Conservation (phyloP, 2,329 filamentous ascomycete genomes). For the Ophiostoma sp. region DNA sequence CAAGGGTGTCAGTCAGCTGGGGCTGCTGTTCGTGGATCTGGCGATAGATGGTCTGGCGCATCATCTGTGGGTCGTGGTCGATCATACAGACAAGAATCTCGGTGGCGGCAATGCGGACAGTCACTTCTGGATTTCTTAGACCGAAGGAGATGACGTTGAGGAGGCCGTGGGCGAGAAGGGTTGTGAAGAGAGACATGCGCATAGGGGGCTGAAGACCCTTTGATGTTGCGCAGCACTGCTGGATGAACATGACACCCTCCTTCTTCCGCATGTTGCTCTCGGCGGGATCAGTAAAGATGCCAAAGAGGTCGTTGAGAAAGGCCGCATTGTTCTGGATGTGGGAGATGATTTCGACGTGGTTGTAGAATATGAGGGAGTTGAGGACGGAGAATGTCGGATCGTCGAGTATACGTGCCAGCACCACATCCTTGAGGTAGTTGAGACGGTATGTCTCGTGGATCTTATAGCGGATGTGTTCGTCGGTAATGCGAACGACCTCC, state of each 20-base stretch:
- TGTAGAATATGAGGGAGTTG: conserved; percentile 97
- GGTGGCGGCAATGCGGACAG: conserved; percentile 83
- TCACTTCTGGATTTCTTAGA: conserved; percentile 74
- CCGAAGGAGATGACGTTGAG: conserved; percentile 89
- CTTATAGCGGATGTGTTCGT: conserved; percentile 73
- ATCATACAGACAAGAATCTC: conserved; percentile 92
- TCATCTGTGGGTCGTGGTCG: conserved; percentile 91
- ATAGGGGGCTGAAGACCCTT: conserved; percentile 87
- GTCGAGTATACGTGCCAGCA: conserved; percentile 89
- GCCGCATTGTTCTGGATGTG: conserved; percentile 76
- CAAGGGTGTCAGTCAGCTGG: conserved; percentile 83
- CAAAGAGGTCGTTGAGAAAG: conserved; percentile 76
- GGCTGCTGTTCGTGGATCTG: conserved; percentile 82
- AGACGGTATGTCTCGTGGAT: conserved; percentile 95
- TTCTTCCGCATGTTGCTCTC: conserved; percentile 70
- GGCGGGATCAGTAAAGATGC: conserved; percentile 67
- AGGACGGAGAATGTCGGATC: conserved; percentile 96
- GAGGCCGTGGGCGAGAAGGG: conserved; percentile 82
- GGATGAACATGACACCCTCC: conserved; percentile 91
- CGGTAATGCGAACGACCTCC: conserved; percentile 89
- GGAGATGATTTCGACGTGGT: conserved; percentile 95
- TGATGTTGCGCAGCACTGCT: conserved; percentile 89
- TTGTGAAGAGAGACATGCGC: conserved; percentile 76
- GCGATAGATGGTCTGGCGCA: conserved; percentile 86
- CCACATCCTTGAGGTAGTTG: conserved; percentile 97